Base-by-base conservation (phyloP, 345 rosid genomes). In the Moricandia arvensis region DNA sequence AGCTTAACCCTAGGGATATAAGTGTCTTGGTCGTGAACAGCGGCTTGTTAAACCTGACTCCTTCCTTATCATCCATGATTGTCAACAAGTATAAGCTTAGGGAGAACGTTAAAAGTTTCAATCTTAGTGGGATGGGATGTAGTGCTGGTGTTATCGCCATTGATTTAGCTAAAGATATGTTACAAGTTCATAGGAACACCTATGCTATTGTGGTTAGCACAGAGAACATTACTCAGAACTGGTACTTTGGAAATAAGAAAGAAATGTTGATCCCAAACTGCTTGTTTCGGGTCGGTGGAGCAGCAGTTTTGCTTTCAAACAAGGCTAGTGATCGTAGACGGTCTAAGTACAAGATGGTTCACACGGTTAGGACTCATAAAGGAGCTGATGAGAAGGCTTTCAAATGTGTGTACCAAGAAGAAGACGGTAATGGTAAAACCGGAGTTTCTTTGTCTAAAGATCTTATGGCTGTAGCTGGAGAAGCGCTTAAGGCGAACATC, bases 391-490 rank as follows among this genome's bases (percentile, higher is more conserved):
- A 91, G 10, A 91, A 86, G 78, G 96, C 98, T 0, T 93, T 88
- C 54, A 85, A 80, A 17, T 91, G 96, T 69, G 96, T 88, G 7
- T 85, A 83, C 31, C 98, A 93, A 83, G 93, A 93, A 67, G 89
- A 93, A 71, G 98, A 93, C 15, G 90, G 76, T 63, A 82, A 37
- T 4, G 98, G 93, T 0, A 87, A 93, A 78, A 89, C 87, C 0
- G 98, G 98, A n/a, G 98, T 93, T 70, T 87, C 97, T 0, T 75
- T 93, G 80, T 93, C 98, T 0, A 93, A 93, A 69, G 97, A 93
- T 76, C 85, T 93, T 26, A 89, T 91, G 98, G 91, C 92, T 11
- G 88, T 93, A 54, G 97, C 98, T 8, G 98, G 98, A 1, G 87
- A 82, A 34, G 97, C 97, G 1, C 91, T 93, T 6, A 93, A 93